Evolutionary conservation across 306 rosid genomes (phyloP).

Genomic region (Cucurbita moschata): DNA sequence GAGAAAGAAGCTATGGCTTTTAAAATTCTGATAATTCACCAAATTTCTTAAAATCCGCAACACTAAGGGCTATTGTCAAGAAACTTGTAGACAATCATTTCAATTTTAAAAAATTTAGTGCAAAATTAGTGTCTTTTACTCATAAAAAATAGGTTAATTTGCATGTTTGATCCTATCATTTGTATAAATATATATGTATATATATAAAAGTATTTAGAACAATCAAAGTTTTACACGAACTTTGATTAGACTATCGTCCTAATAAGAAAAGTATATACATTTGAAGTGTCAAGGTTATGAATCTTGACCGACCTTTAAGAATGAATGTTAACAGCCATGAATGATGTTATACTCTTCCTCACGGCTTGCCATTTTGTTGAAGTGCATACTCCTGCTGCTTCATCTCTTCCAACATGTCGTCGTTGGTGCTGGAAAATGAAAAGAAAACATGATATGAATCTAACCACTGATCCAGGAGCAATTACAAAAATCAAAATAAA

Average conservation of each 20-base stretch:
- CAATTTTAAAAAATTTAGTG: neutral
- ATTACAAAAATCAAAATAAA: no score
- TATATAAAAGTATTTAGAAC: neutral
- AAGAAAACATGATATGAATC: neutral
- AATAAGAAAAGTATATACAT: neutral
- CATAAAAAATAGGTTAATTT: no score
- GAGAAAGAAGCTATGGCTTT: neutral
- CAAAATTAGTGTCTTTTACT: no score
- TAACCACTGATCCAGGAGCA: no score
- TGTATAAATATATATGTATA: no score
- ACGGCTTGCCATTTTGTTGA: neutral
- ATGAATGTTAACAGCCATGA: neutral
- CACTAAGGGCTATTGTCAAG: neutral
- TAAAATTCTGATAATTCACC: neutral
- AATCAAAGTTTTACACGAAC: neutral
- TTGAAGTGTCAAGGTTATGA: neutral
- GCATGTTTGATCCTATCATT: no score
- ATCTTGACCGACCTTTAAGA: neutral
- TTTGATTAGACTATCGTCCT: neutral
- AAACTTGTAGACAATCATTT: neutral
- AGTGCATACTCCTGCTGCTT: neutral
- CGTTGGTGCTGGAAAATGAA: neutral
- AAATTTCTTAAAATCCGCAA: neutral
- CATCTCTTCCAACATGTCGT: neutral
- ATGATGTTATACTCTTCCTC: neutral